These are phyloP conservation scores for Tinospora cordifolia DNA, from an alignment of 164 flowering plant genomes.

Conservation along the genomic window DNA sequence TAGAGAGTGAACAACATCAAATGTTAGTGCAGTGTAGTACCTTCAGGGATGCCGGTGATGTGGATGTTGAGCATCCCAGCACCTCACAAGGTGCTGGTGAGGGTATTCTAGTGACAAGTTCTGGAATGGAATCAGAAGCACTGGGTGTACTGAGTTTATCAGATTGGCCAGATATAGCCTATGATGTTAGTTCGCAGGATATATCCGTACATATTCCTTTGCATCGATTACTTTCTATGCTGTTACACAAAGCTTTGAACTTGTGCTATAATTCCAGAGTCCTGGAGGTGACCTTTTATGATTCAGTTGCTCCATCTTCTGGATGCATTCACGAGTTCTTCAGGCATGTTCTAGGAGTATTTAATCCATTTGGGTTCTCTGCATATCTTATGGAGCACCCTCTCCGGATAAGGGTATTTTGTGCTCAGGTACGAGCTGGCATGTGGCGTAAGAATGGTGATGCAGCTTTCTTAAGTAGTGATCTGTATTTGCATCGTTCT, in stretches of 20 bases:
- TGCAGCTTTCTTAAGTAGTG: conserved; percentile 50
- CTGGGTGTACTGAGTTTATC: conserved; percentile 44
- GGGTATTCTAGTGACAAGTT: conserved; percentile 31
- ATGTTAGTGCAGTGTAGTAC: conserved; percentile 11
- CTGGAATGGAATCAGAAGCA: conserved; percentile 29
- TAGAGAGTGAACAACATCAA: conserved; percentile 18
- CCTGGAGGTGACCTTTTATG: conserved; percentile 10
- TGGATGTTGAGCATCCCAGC: conserved; percentile 18
- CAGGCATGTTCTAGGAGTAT: conserved; percentile 43
- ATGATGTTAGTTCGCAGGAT: conserved; percentile 87
- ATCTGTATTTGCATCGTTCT: conserved; percentile 77
- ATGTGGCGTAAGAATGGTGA: conserved; percentile 97
- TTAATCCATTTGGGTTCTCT: conserved; percentile 81
- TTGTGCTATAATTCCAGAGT: conserved; percentile 40
- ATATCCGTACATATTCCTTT: conserved; percentile 83
- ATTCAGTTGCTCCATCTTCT: conserved; percentile 20
- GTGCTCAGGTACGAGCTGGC: conserved; percentile 88
- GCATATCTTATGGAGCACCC: conserved; percentile 90
- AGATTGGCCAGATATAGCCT: conserved; percentile 69
- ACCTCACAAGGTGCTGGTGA: conserved; percentile 19
- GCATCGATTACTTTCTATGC: conserved; percentile 67
- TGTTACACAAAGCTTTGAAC: conserved; percentile 51
- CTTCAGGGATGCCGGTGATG: conserved; percentile 16
- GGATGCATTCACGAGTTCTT: conserved; percentile 40
- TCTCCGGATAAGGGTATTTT: conserved; percentile 74